Percentiles rank a stretch among this genome's conserved stretches.
These are phyloP conservation scores for Cupressus sempervirens DNA, from an alignment of 75 land plant species.

Conservation along the genomic window DNA sequence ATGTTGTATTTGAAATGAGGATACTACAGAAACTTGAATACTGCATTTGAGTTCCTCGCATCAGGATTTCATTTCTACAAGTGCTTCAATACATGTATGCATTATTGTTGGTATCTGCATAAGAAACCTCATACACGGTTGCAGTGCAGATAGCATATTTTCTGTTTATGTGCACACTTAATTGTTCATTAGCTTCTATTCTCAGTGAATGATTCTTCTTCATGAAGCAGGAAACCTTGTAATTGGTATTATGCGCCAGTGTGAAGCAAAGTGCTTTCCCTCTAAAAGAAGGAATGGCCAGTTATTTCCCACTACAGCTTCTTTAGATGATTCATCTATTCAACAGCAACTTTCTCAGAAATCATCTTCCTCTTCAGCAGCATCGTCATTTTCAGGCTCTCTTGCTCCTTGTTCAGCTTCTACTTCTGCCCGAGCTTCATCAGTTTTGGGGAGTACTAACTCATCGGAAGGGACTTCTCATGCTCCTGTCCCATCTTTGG, in stretches of 20 bases:
- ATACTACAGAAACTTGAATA: neutral
- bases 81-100: neutral
- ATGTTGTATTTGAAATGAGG: neutral
- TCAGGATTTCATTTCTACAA: neutral
- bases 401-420: neutral
- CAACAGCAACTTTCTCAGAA: neutral
- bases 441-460: neutral
- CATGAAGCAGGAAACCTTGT: neutral
- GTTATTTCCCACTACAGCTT: neutral
- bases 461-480: neutral
- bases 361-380: neutral
- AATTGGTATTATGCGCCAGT: neutral
- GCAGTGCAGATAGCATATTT: neutral
- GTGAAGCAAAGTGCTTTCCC: neutral
- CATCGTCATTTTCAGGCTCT: conserved; percentile 5
- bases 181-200: neutral
- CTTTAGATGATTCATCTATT: neutral
- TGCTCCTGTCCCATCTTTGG: neutral
- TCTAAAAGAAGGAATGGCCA: conserved; percentile 5
- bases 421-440: neutral
- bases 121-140: neutral
- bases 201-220: neutral
- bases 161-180: neutral
- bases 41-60: neutral
- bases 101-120: neutral